Conservation (phyloP, 139 green algal species). For the Chlamydomonas sp. region DNA sequence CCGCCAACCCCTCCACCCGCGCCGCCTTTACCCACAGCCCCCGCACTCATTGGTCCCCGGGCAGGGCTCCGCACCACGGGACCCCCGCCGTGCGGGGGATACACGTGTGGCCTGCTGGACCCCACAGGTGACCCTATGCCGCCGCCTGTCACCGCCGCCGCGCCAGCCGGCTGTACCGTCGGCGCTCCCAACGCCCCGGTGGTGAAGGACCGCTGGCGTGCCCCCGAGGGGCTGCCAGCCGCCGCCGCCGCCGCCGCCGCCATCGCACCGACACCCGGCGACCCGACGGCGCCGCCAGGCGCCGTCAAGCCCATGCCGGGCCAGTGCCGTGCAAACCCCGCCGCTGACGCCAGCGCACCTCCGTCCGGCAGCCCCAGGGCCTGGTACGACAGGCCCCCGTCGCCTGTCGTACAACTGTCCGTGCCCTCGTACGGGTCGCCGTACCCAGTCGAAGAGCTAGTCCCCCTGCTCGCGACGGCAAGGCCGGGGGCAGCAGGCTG, state of each 20-base stretch:
- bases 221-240: too few species aligned
- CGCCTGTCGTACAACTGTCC: too few species aligned
- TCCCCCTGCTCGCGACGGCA: background rate
- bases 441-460: too few species aligned
- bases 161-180: background rate
- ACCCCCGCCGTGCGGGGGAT: too few species aligned
- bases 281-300: background rate
- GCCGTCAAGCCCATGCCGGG: background rate
- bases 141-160: background rate
- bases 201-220: slow-evolving; percentile 25
- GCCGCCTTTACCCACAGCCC: too few species aligned
- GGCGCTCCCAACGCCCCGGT: background rate
- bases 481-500: too few species aligned
- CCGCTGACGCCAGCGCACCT: background rate
- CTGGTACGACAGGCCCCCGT: background rate
- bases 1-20: too few species aligned
- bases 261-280: background rate
- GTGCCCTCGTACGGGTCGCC: background rate
- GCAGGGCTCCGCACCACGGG: too few species aligned
- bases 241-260: background rate
- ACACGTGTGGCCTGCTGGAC: too few species aligned
- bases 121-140: too few species aligned
- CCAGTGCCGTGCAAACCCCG: background rate
- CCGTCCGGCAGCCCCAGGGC: background rate
- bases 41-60: too few species aligned